These are phyloP conservation scores for Eustoma russellianum DNA, from an alignment of 257 asterid species.

Conservation along the genomic window DNA sequence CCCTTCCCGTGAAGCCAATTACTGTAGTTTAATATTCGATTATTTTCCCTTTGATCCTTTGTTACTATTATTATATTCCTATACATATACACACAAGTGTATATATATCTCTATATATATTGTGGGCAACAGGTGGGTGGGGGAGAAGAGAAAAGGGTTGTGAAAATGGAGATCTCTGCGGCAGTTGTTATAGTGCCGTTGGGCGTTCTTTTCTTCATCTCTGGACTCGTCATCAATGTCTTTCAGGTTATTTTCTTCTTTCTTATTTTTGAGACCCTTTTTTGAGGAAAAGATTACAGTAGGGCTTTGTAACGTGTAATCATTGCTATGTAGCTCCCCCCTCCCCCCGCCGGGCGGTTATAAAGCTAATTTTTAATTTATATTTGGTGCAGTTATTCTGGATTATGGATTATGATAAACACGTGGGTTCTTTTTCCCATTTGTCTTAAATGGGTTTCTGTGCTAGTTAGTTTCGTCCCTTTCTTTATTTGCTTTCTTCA, in stretches of 20 bases:
- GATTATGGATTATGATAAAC: no score
- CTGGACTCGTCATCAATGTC: slow-evolving; percentile 72
- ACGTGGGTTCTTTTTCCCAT: neutral
- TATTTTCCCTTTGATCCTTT: neutral
- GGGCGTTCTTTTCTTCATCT: slow-evolving; percentile 75
- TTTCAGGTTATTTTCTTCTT: slow-evolving; percentile 46
- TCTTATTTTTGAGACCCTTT: neutral
- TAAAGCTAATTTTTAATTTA: neutral
- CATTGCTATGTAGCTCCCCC: no score
- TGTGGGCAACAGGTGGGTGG: neutral
- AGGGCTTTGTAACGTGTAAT: neutral
- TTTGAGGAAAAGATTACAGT: neutral
- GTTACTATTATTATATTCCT: no score
- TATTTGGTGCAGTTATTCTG: neutral
- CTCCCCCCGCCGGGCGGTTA: no score
- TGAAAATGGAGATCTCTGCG: slow-evolving; percentile 40
- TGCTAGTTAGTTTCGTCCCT: neutral
- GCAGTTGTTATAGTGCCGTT: slow-evolving; percentile 72
- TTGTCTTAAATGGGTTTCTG: neutral
- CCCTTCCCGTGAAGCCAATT: neutral
- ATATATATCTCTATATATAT: neutral
- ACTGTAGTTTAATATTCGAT: neutral
- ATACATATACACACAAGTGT: neutral
- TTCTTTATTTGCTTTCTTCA: neutral
- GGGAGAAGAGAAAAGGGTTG: slow-evolving; percentile 2